These are phyloP conservation scores for Astrothelium macrocarpum DNA, from an alignment of 495 filamentous ascomycete genomes.

Conservation along the genomic window DNA sequence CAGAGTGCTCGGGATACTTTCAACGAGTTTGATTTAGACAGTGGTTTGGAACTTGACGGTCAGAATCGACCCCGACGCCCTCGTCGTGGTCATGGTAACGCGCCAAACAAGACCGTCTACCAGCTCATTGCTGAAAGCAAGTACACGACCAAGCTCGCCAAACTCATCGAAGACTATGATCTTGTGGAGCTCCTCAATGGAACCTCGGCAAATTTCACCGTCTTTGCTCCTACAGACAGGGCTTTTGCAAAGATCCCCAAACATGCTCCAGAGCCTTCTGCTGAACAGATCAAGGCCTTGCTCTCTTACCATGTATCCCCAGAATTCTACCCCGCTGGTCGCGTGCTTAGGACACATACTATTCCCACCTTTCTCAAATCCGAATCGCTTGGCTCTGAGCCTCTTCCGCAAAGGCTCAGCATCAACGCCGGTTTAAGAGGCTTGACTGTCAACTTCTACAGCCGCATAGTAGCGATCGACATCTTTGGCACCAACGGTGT, in stretches of 20 bases:
- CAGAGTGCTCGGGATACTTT: constrained; percentile 17
- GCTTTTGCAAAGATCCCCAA: constrained; percentile 62
- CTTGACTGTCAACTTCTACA: constrained; percentile 63
- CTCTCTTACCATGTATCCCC: constrained; percentile 62
- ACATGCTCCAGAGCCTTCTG: constrained; percentile 44
- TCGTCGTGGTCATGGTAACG: constrained; percentile 20
- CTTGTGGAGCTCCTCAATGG: constrained; percentile 61
- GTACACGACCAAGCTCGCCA: constrained; percentile 64
- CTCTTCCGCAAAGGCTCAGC: constrained; percentile 56
- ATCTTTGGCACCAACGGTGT: constrained; percentile 63
- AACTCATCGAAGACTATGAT: constrained; percentile 61
- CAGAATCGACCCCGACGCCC: constrained; percentile 22
- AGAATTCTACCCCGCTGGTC: constrained; percentile 49
- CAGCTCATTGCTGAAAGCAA: constrained; percentile 62
- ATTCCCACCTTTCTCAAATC: constrained; percentile 56
- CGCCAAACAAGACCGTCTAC: constrained; percentile 65
- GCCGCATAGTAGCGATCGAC: constrained; percentile 52
- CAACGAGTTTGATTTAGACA: constrained; percentile 25
- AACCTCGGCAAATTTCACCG: constrained; percentile 59
- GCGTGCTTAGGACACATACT: constrained; percentile 53
- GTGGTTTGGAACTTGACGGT: constrained; percentile 19
- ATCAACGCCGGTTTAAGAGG: constrained; percentile 47
- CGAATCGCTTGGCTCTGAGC: constrained; percentile 42
- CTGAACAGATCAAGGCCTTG: constrained; percentile 54
- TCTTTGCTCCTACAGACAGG: constrained; percentile 69